phyloP scores from a whole-genome alignment of 495 filamentous ascomycete species.

The Mycothermus thermophilus region DNA sequence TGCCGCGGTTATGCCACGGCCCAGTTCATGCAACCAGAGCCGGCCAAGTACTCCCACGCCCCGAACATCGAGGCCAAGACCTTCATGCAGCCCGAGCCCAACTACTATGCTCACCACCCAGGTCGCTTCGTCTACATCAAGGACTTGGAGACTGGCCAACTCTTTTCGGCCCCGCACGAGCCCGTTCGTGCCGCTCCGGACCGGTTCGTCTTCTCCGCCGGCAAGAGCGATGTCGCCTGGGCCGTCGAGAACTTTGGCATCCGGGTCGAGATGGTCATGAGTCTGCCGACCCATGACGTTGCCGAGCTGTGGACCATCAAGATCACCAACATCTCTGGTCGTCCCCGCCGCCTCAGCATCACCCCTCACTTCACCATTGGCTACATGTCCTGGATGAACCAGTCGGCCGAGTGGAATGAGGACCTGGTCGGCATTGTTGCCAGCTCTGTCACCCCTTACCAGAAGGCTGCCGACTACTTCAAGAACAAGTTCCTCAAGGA shows the following conservation, averaged over 20 bases:
- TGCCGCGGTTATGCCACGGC: conserved; percentile 43
- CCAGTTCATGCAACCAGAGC: conserved; percentile 48
- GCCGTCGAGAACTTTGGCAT: conserved; percentile 36
- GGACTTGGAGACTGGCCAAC: conserved; percentile 36
- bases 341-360: conserved; percentile 33
- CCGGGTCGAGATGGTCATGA: conserved; percentile 39
- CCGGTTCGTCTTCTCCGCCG: conserved; percentile 40
- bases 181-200: conserved; percentile 36
- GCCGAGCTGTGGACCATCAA: conserved; percentile 42
- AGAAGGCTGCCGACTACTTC: conserved; percentile 41
- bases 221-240: conserved; percentile 41
- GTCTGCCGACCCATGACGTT: conserved; percentile 38
- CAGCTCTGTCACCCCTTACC: conserved; percentile 41
- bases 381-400: conserved; percentile 50
- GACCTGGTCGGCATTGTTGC: conserved; percentile 36
- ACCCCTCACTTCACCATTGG: conserved; percentile 44
- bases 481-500: conserved; percentile 44
- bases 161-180: conserved; percentile 43
- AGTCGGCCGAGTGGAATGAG: conserved; percentile 35
- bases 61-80: conserved; percentile 44
- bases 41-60: conserved; percentile 42
- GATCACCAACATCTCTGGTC: conserved; percentile 36
- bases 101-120: conserved; percentile 45
- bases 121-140: conserved; percentile 47
- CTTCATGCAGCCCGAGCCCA: conserved; percentile 47